A percentile compares a stretch with the other conserved stretches of the same genome.
phyloP scores from a whole-genome alignment of 129 eudicot species.

The Flaveria trinervia region DNA sequence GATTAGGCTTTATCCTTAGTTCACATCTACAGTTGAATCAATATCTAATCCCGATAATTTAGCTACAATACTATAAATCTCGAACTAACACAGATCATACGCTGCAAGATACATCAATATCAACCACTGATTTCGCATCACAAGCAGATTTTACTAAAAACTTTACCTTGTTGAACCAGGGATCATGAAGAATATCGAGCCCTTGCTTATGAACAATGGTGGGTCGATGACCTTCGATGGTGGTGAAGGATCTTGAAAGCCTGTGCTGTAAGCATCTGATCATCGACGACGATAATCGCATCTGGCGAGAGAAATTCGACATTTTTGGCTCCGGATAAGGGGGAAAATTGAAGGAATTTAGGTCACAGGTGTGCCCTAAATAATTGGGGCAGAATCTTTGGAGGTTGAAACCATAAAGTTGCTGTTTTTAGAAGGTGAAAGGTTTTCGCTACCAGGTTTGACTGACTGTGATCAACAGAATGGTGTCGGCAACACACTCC shows the following conservation, averaged over 20 bases:
- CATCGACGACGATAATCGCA: constrained; percentile 59
- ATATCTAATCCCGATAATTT: neutral
- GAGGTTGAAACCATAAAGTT: constrained; percentile 22
- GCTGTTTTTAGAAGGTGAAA: constrained; percentile 7
- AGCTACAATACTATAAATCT: constrained; percentile 7
- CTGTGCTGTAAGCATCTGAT: constrained; percentile 58
- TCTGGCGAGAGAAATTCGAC: constrained; percentile 53
- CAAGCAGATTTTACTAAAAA: neutral
- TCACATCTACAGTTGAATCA: neutral
- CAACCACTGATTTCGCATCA: neutral
- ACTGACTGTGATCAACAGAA: constrained; percentile 4
- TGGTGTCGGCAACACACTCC: constrained; percentile 25
- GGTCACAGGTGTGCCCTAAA: constrained; percentile 25
- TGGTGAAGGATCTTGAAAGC: constrained; percentile 64
- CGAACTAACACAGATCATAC: too few species aligned
- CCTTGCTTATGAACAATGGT: constrained; percentile 86
- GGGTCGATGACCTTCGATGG: constrained; percentile 89
- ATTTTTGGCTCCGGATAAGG: constrained; percentile 7
- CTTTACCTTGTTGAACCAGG: constrained; percentile 92
- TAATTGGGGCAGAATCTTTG: constrained; percentile 21
- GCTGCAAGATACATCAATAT: too few species aligned
- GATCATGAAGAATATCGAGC: constrained; percentile 97
- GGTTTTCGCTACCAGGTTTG: constrained; percentile 11
- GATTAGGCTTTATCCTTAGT: too few species aligned
- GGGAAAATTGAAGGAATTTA: constrained; percentile 2